These are phyloP conservation scores for Phanerochaete sordida DNA, from an alignment of 768 basidiomycete genomes.

Conservation along the genomic window DNA sequence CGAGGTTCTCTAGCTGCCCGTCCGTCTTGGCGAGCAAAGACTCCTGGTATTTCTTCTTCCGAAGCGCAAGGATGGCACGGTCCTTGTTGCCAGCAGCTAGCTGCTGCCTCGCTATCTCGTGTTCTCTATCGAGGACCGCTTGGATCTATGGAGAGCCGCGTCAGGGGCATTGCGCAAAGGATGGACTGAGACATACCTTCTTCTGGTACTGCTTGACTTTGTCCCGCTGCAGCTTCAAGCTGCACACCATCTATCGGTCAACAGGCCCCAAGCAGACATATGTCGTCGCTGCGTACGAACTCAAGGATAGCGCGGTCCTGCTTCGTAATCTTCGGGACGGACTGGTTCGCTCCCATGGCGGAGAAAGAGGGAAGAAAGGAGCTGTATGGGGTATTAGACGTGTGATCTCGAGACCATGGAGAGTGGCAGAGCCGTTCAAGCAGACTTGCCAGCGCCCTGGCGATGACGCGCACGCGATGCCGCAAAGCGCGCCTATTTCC, in stretches of 20 bases:
- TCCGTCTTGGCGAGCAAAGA: constrained; percentile 85
- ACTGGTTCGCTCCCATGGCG: constrained; percentile 68
- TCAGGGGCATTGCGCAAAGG: background rate
- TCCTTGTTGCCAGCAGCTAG: constrained; percentile 81
- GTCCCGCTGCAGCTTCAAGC: constrained; percentile 94
- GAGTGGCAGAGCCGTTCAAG: no score
- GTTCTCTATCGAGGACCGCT: constrained; percentile 79
- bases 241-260: constrained; percentile 31
- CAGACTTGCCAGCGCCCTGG: no score
- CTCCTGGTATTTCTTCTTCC: constrained; percentile 93
- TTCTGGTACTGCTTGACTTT: constrained; percentile 95
- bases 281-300: constrained; percentile 45
- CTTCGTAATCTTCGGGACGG: constrained; percentile 82
- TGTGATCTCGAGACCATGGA: no score
- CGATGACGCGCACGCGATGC: no score
- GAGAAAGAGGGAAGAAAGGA: no score
- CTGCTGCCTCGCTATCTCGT: constrained; percentile 83
- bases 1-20: constrained; percentile 80
- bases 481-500: no score
- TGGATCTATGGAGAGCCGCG: constrained; percentile 59
- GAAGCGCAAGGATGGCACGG: constrained; percentile 80
- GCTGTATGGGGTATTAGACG: no score
- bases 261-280: background rate
- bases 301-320: constrained; percentile 96
- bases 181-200: constrained; percentile 49